These are phyloP conservation scores for Scorias spongiosa DNA, from an alignment of 2,329 filamentous ascomycete genomes.

Conservation along the genomic window DNA sequence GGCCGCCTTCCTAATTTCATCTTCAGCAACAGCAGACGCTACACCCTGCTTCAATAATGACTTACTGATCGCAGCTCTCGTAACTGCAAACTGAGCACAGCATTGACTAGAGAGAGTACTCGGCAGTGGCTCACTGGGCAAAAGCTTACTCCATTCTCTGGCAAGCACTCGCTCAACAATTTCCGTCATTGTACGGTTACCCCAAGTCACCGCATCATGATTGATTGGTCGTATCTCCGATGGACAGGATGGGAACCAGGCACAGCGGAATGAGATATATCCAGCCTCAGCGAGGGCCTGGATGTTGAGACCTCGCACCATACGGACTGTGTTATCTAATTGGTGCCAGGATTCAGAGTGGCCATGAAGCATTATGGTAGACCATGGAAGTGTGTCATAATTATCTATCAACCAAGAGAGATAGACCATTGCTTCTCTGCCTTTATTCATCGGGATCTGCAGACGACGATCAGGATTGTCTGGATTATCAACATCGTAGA, in stretches of 20 bases:
- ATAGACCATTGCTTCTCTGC: constrained; percentile 33
- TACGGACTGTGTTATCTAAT: constrained; percentile 7
- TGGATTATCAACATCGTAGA: constrained; percentile 25
- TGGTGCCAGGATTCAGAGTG: constrained; percentile 7
- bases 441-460: constrained; percentile 31
- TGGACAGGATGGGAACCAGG: constrained; percentile 36
- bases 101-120: constrained; percentile 34
- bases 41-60: not conserved
- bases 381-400: constrained; percentile 33
- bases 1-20: constrained; percentile 20
- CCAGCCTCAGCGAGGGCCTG: constrained; percentile 32
- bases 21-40: not conserved
- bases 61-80: constrained; percentile 27
- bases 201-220: constrained; percentile 10
- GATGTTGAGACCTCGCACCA: constrained; percentile 11
- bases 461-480: constrained; percentile 18
- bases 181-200: constrained; percentile 12
- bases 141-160: constrained; percentile 32
- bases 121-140: constrained; percentile 27
- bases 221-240: constrained; percentile 29
- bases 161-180: constrained; percentile 24
- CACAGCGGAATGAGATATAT: constrained; percentile 40
- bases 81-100: constrained; percentile 41
- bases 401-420: constrained; percentile 29
- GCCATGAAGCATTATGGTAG: constrained; percentile 14